These are phyloP conservation scores for Scytalidium sp. DNA, from an alignment of 2,329 filamentous ascomycete species.

Conservation along the genomic window DNA sequence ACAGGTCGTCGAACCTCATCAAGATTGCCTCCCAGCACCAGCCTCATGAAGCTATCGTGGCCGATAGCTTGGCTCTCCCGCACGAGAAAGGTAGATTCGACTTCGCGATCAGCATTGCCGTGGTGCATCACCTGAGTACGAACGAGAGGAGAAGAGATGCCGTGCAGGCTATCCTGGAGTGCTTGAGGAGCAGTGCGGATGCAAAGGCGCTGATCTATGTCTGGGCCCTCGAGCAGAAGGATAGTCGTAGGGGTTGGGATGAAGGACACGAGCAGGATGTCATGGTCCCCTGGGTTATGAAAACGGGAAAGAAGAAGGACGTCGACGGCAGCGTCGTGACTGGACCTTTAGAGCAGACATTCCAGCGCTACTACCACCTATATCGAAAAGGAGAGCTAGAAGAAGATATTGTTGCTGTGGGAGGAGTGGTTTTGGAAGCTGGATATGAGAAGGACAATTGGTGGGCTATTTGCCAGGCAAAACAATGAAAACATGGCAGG, in stretches of 20 bases:
- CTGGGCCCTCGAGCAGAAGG: slow-evolving; percentile 91
- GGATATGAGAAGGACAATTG: slow-evolving; percentile 98
- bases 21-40: slow-evolving; percentile 42
- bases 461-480: slow-evolving; percentile 68
- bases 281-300: slow-evolving; percentile 91
- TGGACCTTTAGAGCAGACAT: slow-evolving; percentile 40
- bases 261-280: slow-evolving; percentile 82
- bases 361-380: slow-evolving; percentile 91
- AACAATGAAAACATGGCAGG: neutral
- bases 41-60: slow-evolving; percentile 69
- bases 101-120: slow-evolving; percentile 91
- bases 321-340: slow-evolving; percentile 19
- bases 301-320: slow-evolving; percentile 32
- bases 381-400: slow-evolving; percentile 87
- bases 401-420: slow-evolving; percentile 69
- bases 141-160: slow-evolving; percentile 68
- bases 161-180: slow-evolving; percentile 66
- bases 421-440: slow-evolving; percentile 70
- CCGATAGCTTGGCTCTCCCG: slow-evolving; percentile 80
- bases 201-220: slow-evolving; percentile 82
- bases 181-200: slow-evolving; percentile 43
- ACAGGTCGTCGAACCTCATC: slow-evolving; percentile 65
- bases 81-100: slow-evolving; percentile 69
- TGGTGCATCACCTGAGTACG: slow-evolving; percentile 90
- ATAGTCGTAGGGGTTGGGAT: slow-evolving; percentile 85